These are phyloP conservation scores for Starmerella vitae DNA, from an alignment of 805 yeast genomes.

Conservation along the genomic window DNA sequence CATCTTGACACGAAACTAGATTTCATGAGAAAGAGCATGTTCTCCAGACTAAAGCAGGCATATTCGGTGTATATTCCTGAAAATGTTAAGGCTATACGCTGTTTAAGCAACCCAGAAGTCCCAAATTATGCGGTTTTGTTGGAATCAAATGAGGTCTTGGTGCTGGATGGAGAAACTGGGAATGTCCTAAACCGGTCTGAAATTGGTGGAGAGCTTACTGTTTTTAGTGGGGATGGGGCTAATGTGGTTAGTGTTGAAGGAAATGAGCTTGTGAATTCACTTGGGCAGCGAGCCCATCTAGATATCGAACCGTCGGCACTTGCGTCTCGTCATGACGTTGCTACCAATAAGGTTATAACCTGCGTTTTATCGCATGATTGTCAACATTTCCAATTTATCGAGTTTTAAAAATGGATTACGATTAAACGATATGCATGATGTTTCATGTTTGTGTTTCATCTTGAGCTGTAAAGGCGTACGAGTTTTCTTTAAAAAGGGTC, in stretches of 20 bases:
- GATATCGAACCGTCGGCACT: constrained; percentile 10
- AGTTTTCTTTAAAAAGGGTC: too few relatives aligned
- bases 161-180: background rate
- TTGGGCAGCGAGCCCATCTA: background rate
- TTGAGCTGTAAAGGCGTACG: too few relatives aligned
- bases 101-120: background rate
- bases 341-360: background rate
- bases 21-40: background rate
- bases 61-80: background rate
- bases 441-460: too few relatives aligned
- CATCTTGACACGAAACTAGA: background rate
- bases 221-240: constrained; percentile 1
- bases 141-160: constrained; percentile 1
- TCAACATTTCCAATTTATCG: constrained; percentile 12
- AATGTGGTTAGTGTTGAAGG: constrained; percentile 2
- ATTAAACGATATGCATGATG: too few relatives aligned
- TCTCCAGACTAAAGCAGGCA: background rate
- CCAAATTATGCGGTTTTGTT: background rate
- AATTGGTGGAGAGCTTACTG: background rate
- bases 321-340: constrained; percentile 1
- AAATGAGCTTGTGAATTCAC: background rate
- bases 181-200: background rate
- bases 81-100: background rate
- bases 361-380: constrained; percentile 13
- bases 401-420: too few relatives aligned